Evolutionary conservation across 225 moss, liverwort and hornwort genomes (phyloP), one percentile per base, ranked within the genome.

Genomic region (Lunularia cruciata): DNA sequence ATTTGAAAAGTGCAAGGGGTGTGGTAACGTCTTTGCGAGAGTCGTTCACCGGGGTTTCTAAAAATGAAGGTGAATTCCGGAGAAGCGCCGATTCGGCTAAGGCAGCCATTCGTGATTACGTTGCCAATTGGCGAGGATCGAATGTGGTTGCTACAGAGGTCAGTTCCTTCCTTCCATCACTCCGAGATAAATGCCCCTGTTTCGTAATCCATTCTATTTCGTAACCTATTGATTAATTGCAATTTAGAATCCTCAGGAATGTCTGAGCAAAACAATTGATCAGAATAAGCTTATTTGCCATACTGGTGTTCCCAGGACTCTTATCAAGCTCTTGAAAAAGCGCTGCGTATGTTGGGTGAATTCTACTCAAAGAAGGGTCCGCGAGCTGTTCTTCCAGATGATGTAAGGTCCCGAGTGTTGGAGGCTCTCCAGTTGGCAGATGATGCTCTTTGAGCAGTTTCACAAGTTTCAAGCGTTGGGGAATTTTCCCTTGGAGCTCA

Each of bases 1-100:
- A 90, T 42, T 83, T 92, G 70, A 89, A 89, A 84, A 93, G 90
- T 72, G 96, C 93, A 26, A 72, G 82, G 35, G 90, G 86, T 39
- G 92, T 98, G 9, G 92, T 98, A 68, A 85, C 88, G 67, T 85
- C 85, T 54, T 72, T 98, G 71, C 75, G 89, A 48, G 86, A 89
- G 16, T 96, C 96, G 13, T 86, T 93, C 60, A 54, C 75, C 12
- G 90, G 90, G 59, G 84, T 90, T 30, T 70, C 88, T 1, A 76
- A 73, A 19, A 84, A 85, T 31, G 86, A 87, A 31, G 80, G 90
- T 0, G 83, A 87, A 65, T 98, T 98, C 56, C 70, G 96, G 22
- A 84, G 90, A 60, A 98, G 82, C 76, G 93, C 96, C 0, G 96
- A 98, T 71, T 90, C 96, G 22, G 96, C 96, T 7, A 98, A 98